Evolutionary conservation across 2,329 filamentous ascomycete species (phyloP).

Genomic region (Teratosphaeria nubilosa): DNA sequence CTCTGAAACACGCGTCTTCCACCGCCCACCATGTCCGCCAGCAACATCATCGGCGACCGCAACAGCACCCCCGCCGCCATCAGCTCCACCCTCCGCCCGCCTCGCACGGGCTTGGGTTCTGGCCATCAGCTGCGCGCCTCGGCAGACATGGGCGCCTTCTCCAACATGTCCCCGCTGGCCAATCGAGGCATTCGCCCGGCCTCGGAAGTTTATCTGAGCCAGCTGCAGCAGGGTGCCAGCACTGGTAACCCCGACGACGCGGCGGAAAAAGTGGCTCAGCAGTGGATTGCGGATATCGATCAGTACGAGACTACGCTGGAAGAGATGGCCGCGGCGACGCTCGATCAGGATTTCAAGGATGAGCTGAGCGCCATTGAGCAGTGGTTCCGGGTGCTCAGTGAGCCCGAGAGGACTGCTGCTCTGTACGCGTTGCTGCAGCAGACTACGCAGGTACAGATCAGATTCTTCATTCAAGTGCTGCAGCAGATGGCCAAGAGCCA

Average conservation of each 20-base stretch:
- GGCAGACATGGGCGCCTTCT: constrained; percentile 84
- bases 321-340: constrained; percentile 96
- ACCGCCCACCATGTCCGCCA: constrained; percentile 33
- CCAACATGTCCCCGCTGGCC: constrained; percentile 52
- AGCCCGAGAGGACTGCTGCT: constrained; percentile 90
- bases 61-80: constrained; percentile 89
- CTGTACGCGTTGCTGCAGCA: constrained; percentile 93
- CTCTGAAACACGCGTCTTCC: background rate
- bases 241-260: constrained; percentile 68
- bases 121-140: constrained; percentile 86
- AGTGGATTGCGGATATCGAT: constrained; percentile 98
- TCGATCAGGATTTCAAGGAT: constrained; percentile 99
- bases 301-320: constrained; percentile 98
- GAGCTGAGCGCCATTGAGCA: constrained; percentile 98
- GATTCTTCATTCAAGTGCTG: constrained; percentile 97
- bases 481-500: constrained; percentile 99
- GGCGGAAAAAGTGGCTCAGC: constrained; percentile 86
- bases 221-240: constrained; percentile 56
- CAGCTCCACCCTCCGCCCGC: constrained; percentile 64
- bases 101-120: constrained; percentile 52
- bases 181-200: constrained; percentile 79
- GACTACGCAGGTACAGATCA: constrained; percentile 96
- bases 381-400: constrained; percentile 96
- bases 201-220: constrained; percentile 85
- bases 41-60: constrained; percentile 56